phyloP scores from a whole-genome alignment of 441 rosid genomes.

The Adansonia rubrostipa region DNA sequence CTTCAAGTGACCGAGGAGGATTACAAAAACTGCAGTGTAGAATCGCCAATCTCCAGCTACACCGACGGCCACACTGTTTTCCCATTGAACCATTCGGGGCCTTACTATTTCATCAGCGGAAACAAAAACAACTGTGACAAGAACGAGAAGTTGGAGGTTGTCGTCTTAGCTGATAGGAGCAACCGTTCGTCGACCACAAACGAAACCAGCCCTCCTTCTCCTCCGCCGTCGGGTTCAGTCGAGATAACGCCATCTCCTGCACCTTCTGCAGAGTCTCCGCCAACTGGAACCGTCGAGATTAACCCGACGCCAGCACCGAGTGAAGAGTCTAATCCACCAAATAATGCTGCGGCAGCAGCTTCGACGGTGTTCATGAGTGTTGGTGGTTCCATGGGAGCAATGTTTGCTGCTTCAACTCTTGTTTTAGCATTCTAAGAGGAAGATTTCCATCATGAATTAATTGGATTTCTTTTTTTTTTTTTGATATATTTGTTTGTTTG shows the following conservation, averaged over 20 bases:
- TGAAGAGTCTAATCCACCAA: slow-evolving; percentile 30
- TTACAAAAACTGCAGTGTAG: slow-evolving; percentile 60
- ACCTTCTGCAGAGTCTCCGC: slow-evolving; percentile 58
- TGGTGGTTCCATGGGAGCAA: slow-evolving; percentile 41
- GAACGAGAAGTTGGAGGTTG: slow-evolving; percentile 59
- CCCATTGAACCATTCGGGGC: slow-evolving; percentile 61
- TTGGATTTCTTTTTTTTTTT: slow-evolving; percentile 3
- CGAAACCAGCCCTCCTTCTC: slow-evolving; percentile 34
- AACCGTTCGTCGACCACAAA: slow-evolving; percentile 34
- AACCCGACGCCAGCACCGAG: slow-evolving; percentile 61
- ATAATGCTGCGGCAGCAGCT: slow-evolving; percentile 39
- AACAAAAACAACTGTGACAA: slow-evolving; percentile 67
- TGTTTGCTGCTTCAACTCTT: slow-evolving; percentile 51
- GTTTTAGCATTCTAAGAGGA: slow-evolving; percentile 40
- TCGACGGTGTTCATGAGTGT: slow-evolving; percentile 36
- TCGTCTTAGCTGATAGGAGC: slow-evolving; percentile 77
- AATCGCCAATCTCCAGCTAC: slow-evolving; percentile 46
- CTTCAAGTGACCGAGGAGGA: slow-evolving; percentile 61
- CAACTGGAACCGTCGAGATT: slow-evolving; percentile 39
- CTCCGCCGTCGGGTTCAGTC: slow-evolving; percentile 27
- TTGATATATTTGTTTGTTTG: slow-evolving; percentile 30
- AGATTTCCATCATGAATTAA: neutral
- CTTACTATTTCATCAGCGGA: slow-evolving; percentile 82
- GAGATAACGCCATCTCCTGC: slow-evolving; percentile 50
- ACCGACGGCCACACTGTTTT: slow-evolving; percentile 66